phyloP scores from a whole-genome alignment of 257 asterid genomes.

The Ophiorrhiza pumila region DNA sequence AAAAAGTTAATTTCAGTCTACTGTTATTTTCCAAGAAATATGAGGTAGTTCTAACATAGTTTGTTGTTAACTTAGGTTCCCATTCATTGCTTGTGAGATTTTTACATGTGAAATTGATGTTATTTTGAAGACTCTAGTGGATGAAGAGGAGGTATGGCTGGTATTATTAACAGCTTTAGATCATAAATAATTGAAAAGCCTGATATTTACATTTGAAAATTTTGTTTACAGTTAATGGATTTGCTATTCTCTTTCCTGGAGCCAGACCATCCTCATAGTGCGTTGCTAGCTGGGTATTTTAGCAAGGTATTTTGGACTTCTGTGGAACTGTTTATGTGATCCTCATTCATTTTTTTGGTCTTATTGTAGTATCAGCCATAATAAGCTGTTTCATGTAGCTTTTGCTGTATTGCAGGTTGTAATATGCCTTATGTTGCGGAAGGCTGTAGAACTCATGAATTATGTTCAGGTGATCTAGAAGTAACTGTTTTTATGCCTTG shows the following conservation, averaged over 20 bases:
- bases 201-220: conserved; percentile 18
- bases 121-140: conserved; percentile 91
- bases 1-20: not conserved
- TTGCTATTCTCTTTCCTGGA: conserved; percentile 93
- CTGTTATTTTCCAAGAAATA: not conserved
- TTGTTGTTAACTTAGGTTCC: conserved; percentile 57
- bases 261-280: conserved; percentile 80
- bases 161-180: conserved; percentile 15
- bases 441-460: conserved; percentile 78
- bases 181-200: conserved; percentile 13
- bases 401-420: conserved; percentile 65
- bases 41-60: not conserved
- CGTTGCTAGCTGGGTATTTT: conserved; percentile 91
- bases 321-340: conserved; percentile 2
- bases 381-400: conserved; percentile 25
- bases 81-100: conserved; percentile 93
- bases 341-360: not conserved
- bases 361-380: conserved; percentile 8
- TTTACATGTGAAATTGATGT: conserved; percentile 97
- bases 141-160: conserved; percentile 74
- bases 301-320: conserved; percentile 65
- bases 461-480: conserved; percentile 67
- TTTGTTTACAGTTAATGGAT: conserved; percentile 78
- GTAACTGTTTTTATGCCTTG: not conserved
- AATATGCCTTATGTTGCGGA: conserved; percentile 86